Base-by-base conservation (phyloP, 768 basidiomycete species). In the Coprinopsis strossmayeri region DNA sequence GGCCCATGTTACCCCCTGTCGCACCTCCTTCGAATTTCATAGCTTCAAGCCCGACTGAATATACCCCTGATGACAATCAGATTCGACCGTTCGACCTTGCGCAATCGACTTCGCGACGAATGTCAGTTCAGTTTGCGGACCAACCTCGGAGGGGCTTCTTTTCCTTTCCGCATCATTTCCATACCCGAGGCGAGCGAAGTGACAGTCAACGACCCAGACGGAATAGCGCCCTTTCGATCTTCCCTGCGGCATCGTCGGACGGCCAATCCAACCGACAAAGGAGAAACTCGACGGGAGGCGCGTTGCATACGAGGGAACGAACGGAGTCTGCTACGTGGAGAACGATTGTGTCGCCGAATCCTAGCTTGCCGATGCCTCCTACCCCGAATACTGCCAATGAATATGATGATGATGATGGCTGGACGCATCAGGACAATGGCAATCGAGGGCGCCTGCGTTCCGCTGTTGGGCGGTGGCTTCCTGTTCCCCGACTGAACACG, bases 241-340 rank as follows among this genome's bases (percentile, higher is more conserved):
- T 32, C 30, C 15, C 30, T 32, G 30, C 11, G 17, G 18, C 9
- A 38, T 5, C 17, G 18, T 25, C 15, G 4, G 11, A 42, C 23
- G 40, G 23, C 13, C 9, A 20, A 5, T 17, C 23, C 40, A 10
- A 23, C 5, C 7, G 18, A 3, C 21, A 25, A 24, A 21, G 13
- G 23, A 12, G 21, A 25, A 21, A 18, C 10, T 34, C 28, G 17
- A 34, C 15, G 11, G 23, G 21, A 18, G 37, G 32, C 13, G 20
- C 17, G 5, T 2, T 9, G 21, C 26, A 5, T 13, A 13, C 46
- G n/a, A 10, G 47, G n/a, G 47, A 48, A 41, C 37, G 47, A 13
- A 11, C 32, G 21, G 49, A 50, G 10, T 50, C 49, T 12, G 34
- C 42, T 3, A 50, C 28, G 17, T 50, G 49, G 49, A 32, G 42